A percentile compares a stretch with the other conserved stretches of the same genome.
Conservation (phyloP, 345 rosid species). For the Rhodomyrtus tomentosa region DNA sequence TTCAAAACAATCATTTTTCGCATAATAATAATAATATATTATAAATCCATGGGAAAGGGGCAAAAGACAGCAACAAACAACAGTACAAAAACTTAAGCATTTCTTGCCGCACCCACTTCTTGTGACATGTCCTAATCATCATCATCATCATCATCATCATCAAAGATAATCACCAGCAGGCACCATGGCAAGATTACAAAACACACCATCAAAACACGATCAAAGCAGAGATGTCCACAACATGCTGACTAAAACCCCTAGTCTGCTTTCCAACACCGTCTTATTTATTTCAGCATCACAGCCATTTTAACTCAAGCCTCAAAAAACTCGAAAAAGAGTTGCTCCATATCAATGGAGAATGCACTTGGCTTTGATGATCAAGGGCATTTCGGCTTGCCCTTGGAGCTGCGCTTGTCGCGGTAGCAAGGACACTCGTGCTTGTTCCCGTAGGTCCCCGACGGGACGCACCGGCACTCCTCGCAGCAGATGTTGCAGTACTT, state of each 20-base stretch:
- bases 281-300: background rate
- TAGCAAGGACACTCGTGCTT: slow-evolving; percentile 80
- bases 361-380: slow-evolving; percentile 1
- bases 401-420: slow-evolving; percentile 52
- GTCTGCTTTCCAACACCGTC: background rate
- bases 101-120: too few species aligned
- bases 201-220: background rate
- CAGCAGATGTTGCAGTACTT: slow-evolving; percentile 87
- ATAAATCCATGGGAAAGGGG: background rate
- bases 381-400: slow-evolving; percentile 71
- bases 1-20: too few species aligned
- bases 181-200: background rate
- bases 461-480: slow-evolving; percentile 68
- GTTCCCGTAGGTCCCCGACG: slow-evolving; percentile 75
- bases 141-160: too few species aligned
- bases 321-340: background rate
- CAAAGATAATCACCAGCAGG: background rate
- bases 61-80: background rate
- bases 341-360: background rate
- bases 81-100: too few species aligned
- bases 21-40: too few species aligned
- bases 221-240: background rate
- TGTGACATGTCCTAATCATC: background rate
- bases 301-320: background rate
- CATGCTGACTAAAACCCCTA: background rate